These are phyloP conservation scores for Solanum aculeatissimum DNA, from an alignment of 305 asterid species.

Conservation along the genomic window DNA sequence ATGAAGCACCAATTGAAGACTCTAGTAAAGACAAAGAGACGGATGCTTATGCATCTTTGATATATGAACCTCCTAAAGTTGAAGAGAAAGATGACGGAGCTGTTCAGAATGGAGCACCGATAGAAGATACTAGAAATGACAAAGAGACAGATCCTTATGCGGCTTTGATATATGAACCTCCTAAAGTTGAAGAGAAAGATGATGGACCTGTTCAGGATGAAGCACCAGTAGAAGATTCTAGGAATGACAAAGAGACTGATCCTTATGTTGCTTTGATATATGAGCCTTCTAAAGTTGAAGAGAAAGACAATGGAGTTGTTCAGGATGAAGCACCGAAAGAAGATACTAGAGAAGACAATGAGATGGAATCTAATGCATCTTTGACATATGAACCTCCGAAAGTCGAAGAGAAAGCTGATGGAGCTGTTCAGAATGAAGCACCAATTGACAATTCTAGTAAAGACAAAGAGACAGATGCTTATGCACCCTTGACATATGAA, in stretches of 20 bases:
- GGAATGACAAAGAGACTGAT: background rate
- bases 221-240: background rate
- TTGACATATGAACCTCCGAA: background rate
- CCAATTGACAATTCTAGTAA: background rate
- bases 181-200: background rate
- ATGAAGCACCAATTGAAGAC: background rate
- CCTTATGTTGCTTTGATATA: background rate
- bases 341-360: background rate
- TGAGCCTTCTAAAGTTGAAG: background rate
- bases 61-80: background rate
- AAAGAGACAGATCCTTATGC: background rate
- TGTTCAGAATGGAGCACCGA: background rate
- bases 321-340: background rate
- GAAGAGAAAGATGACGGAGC: background rate
- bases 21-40: background rate
- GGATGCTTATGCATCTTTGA: background rate
- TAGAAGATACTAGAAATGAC: background rate
- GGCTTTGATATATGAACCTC: background rate
- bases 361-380: background rate
- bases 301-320: background rate
- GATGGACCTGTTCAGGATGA: background rate
- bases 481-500: background rate
- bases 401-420: background rate
- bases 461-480: background rate
- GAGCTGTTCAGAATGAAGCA: background rate